A percentile compares a stretch with the other conserved stretches of the same genome.
phyloP scores from a whole-genome alignment of 352 stramenopile species.

The Phytophthora pseudosyringae region DNA sequence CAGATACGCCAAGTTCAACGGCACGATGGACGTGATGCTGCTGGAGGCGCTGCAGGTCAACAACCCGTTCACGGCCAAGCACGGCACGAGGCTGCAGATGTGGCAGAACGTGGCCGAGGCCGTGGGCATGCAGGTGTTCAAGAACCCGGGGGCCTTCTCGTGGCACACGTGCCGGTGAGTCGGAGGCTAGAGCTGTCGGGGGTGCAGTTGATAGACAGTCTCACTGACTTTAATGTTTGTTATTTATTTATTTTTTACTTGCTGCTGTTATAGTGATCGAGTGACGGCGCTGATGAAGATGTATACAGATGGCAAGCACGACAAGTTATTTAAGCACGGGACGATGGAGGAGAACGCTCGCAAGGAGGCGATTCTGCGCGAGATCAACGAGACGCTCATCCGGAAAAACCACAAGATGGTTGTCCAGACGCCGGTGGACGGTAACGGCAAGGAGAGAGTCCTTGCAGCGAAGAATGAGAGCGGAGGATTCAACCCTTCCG shows the following conservation, averaged over 20 bases:
- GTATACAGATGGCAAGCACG: conserved; percentile 78
- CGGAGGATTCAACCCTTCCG: background rate
- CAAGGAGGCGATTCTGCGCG: conserved; percentile 71
- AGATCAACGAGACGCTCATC: conserved; percentile 60
- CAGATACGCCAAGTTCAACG: conserved; percentile 84
- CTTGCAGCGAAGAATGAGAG: conserved; percentile 27
- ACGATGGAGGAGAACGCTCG: conserved; percentile 69
- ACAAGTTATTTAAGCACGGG: conserved; percentile 87
- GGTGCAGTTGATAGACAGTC: background rate
- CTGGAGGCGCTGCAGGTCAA: conserved; percentile 71
- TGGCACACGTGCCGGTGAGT: conserved; percentile 86
- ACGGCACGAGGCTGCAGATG: conserved; percentile 84
- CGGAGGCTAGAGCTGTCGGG: background rate
- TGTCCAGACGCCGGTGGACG: conserved; percentile 24
- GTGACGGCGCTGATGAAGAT: conserved; percentile 82
- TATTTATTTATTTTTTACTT: conserved; percentile 10
- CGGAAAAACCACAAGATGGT: conserved; percentile 58
- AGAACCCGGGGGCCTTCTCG: conserved; percentile 76
- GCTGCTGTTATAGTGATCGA: conserved; percentile 58
- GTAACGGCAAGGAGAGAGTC: conserved; percentile 25
- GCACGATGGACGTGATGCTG: conserved; percentile 78
- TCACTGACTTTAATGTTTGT: conserved; percentile 6
- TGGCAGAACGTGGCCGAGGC: conserved; percentile 77
- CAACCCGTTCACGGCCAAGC: conserved; percentile 85
- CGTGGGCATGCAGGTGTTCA: conserved; percentile 63